Evolutionary conservation across 441 rosid species (phyloP).

Genomic region (Hura crepitans): DNA sequence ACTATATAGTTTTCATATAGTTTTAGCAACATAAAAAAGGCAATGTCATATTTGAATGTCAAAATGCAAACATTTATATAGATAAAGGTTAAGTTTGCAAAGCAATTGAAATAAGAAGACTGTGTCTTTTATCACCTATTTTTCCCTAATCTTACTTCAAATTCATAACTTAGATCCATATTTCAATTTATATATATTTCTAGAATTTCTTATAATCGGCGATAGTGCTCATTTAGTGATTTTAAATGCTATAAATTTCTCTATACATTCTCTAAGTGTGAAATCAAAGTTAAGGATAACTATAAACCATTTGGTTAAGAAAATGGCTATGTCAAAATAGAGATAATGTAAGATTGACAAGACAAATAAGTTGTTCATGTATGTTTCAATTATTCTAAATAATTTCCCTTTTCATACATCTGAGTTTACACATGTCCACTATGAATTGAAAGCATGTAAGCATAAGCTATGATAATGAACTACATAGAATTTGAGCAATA

Average conservation of each 20-base stretch:
- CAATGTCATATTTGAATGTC: slow-evolving; percentile 20
- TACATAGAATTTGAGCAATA: no score
- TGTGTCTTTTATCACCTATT: slow-evolving; percentile 61
- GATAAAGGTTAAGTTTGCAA: slow-evolving; percentile 7
- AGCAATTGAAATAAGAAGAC: slow-evolving; percentile 32
- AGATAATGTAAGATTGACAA: slow-evolving; percentile 2
- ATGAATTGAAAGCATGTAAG: no score
- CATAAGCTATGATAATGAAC: no score
- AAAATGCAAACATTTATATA: slow-evolving; percentile 7
- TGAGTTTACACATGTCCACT: background rate
- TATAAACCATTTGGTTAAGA: slow-evolving; percentile 7
- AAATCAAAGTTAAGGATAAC: slow-evolving; percentile 53
- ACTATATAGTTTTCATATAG: slow-evolving; percentile 49
- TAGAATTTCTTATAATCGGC: slow-evolving; percentile 84
- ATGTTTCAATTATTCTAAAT: background rate
- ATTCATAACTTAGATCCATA: slow-evolving; percentile 95
- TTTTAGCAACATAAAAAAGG: slow-evolving; percentile 38
- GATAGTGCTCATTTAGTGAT: slow-evolving; percentile 88
- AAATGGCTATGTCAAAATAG: background rate
- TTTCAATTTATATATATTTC: slow-evolving; percentile 88
- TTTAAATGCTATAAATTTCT: slow-evolving; percentile 86
- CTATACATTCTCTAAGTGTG: slow-evolving; percentile 98
- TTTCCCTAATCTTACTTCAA: slow-evolving; percentile 79
- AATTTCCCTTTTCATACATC: background rate
- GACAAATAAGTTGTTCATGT: background rate